These are phyloP conservation scores for Podila epigama DNA, from an alignment of 192 early-diverging fungal species.

Conservation along the genomic window DNA sequence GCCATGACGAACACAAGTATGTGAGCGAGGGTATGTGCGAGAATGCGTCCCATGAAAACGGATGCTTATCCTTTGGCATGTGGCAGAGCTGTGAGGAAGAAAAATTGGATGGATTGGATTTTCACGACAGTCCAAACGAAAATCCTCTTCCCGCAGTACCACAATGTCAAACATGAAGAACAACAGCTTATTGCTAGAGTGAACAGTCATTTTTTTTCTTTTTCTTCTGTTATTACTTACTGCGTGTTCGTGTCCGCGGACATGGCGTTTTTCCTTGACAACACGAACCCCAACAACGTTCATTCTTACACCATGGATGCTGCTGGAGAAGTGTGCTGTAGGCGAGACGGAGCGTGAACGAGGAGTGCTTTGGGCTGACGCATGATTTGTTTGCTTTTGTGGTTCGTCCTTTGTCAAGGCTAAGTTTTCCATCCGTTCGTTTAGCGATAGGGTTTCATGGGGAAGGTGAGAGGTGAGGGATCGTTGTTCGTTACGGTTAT, in stretches of 20 bases:
- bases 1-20: no score
- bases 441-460: neutral
- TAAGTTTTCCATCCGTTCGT: neutral
- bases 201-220: no score
- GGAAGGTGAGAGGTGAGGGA: no score
- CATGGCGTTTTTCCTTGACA: slow-evolving; percentile 43
- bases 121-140: neutral
- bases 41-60: no score
- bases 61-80: neutral
- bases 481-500: no score
- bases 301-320: slow-evolving; percentile 49
- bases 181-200: no score
- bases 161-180: neutral
- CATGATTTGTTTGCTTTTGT: neutral
- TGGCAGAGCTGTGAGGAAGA: no score
- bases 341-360: neutral
- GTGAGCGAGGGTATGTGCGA: no score
- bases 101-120: neutral
- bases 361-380: neutral
- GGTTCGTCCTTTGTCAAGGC: neutral
- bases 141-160: neutral
- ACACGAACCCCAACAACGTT: slow-evolving; percentile 56
- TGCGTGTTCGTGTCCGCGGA: slow-evolving; percentile 52
- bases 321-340: slow-evolving; percentile 8
- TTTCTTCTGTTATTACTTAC: slow-evolving; percentile 23